phyloP scores from a whole-genome alignment of 2,329 filamentous ascomycete species.

The Aureobasidium sp. region DNA sequence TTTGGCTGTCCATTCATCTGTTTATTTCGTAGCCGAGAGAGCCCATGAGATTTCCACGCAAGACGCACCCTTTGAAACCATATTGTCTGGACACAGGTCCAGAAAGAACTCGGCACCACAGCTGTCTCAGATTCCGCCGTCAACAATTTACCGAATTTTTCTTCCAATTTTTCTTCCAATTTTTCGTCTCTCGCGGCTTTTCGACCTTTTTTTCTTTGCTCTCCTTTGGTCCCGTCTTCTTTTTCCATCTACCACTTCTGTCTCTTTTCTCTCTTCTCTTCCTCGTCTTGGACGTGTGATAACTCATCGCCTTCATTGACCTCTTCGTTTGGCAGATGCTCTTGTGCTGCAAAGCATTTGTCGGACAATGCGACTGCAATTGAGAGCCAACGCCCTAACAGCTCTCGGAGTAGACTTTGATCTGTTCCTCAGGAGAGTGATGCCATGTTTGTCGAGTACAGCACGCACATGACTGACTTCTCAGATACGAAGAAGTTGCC shows the following conservation, averaged over 20 bases:
- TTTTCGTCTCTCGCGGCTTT: neutral
- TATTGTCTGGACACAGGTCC: neutral
- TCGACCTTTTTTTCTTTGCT: neutral
- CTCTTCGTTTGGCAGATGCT: no score
- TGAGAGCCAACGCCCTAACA: neutral
- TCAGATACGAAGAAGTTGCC: neutral
- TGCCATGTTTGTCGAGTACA: neutral
- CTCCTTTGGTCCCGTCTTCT: neutral
- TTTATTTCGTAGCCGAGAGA: no score
- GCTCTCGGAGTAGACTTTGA: neutral
- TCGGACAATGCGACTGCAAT: neutral
- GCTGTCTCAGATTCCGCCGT: no score
- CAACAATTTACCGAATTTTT: neutral
- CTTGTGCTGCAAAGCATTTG: neutral
- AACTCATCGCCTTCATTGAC: no score
- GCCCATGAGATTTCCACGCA: neutral
- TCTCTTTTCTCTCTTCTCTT: neutral
- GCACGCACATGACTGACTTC: neutral
- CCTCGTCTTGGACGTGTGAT: neutral
- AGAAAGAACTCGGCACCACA: neutral
- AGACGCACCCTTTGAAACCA: neutral
- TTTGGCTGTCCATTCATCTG: neutral
- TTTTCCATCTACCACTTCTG: neutral
- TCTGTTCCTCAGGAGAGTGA: neutral
- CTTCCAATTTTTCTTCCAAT: neutral